Evolutionary conservation across 2,329 filamentous ascomycete species (phyloP).

Genomic region (Pseudogymnoascus sp.): DNA sequence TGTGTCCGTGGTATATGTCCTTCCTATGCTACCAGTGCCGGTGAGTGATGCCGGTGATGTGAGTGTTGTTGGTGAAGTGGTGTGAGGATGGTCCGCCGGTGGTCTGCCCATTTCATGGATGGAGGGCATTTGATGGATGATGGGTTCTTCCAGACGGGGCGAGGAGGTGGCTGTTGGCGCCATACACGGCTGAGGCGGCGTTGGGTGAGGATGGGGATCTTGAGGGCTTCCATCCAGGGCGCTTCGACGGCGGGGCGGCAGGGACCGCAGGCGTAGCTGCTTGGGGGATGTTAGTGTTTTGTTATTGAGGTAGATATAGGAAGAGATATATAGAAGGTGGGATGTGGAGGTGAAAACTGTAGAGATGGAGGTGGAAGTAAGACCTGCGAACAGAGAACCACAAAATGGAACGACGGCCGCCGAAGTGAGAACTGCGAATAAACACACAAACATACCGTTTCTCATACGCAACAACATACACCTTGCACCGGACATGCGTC

Average conservation of each 20-base stretch:
- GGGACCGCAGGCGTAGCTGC: background rate
- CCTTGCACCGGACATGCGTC: constrained; percentile 49
- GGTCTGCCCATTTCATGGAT: background rate
- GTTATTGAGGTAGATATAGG: background rate
- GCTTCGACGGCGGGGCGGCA: background rate
- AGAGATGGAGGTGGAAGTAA: no score
- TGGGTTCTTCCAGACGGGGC: background rate
- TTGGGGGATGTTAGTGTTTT: background rate
- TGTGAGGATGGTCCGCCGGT: background rate
- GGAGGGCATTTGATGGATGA: background rate
- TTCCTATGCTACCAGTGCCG: background rate
- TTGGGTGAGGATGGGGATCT: background rate
- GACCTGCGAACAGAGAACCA: no score
- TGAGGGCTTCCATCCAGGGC: constrained; percentile 2
- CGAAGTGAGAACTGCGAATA: background rate
- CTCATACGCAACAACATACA: constrained; percentile 43
- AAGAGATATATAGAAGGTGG: background rate
- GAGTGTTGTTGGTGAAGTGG: background rate
- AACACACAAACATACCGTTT: background rate
- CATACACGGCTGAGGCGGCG: background rate
- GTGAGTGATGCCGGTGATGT: background rate
- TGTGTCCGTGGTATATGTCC: background rate
- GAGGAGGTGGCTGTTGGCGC: background rate
- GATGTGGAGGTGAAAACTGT: no score
- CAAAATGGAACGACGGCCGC: no score